Conservation (phyloP, 768 basidiomycete species). For the Psilocybe subaeruginosa region DNA sequence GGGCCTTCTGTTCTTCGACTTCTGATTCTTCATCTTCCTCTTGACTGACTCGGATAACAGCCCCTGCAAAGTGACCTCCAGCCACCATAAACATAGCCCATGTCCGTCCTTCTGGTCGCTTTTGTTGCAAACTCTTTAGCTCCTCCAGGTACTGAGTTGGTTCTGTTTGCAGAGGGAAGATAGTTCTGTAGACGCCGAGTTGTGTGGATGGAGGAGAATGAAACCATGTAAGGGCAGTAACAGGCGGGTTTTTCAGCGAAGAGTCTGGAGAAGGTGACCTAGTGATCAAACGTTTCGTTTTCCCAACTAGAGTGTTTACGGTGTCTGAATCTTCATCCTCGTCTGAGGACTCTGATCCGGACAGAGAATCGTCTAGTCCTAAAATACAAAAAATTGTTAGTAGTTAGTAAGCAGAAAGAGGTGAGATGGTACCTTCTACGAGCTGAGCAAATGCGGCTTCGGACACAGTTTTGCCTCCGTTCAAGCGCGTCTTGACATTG, state of each 20-base stretch:
- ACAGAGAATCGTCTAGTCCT: conserved; percentile 81
- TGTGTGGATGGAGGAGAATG: conserved; percentile 87
- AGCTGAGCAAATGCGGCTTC: conserved; percentile 77
- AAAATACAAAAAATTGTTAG: not conserved
- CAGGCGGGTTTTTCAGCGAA: conserved; percentile 30
- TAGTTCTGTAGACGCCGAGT: conserved; percentile 80
- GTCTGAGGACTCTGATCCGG: conserved; percentile 84
- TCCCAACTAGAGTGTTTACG: conserved; percentile 68
- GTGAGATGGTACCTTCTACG: conserved; percentile 67
- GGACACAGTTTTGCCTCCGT: conserved; percentile 62
- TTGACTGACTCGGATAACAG: conserved; percentile 74
- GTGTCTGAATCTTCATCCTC: conserved; percentile 63
- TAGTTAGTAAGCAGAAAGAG: not conserved
- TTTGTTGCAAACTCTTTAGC: conserved; percentile 65
- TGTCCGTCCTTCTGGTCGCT: conserved; percentile 58
- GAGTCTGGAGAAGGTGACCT: conserved; percentile 51
- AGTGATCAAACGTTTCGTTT: conserved; percentile 47
- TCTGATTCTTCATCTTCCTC: conserved; percentile 45
- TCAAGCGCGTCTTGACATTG: conserved; percentile 85
- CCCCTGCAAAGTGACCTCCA: conserved; percentile 97
- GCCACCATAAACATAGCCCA: conserved; percentile 98
- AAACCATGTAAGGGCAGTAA: conserved; percentile 88
- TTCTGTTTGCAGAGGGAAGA: conserved; percentile 61
- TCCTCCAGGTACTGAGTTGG: conserved; percentile 57
- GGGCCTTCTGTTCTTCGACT: conserved; percentile 39